phyloP scores from a whole-genome alignment of 2,329 filamentous ascomycete genomes.

The Lachnellula subtilissima region DNA sequence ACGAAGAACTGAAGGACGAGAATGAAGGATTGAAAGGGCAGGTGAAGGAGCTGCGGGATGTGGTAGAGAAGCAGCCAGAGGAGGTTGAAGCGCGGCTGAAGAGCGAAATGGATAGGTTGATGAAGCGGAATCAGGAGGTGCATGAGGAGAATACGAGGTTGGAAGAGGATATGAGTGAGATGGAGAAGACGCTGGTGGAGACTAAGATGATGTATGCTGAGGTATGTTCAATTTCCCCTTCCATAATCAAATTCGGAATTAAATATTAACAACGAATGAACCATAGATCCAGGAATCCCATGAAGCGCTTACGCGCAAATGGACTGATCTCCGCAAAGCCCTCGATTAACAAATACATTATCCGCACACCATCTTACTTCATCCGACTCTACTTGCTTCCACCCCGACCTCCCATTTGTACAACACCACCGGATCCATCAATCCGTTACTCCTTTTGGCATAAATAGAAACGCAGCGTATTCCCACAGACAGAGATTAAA shows the following conservation, averaged over 20 bases:
- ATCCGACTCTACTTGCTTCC: background rate
- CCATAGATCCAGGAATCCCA: slow-evolving; percentile 63
- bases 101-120: slow-evolving; percentile 82
- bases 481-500: too few relatives aligned
- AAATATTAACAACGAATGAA: slow-evolving; percentile 13
- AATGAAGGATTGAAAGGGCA: slow-evolving; percentile 85
- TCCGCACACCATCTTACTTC: background rate
- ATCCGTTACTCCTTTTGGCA: too few relatives aligned
- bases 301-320: slow-evolving; percentile 70
- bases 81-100: slow-evolving; percentile 81
- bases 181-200: slow-evolving; percentile 86
- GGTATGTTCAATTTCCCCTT: slow-evolving; percentile 52
- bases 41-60: slow-evolving; percentile 75
- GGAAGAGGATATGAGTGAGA: slow-evolving; percentile 84
- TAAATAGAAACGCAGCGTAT: too few relatives aligned
- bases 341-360: slow-evolving; percentile 33
- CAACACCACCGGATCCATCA: background rate
- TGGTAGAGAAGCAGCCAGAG: slow-evolving; percentile 84
- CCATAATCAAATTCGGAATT: background rate
- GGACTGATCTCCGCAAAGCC: slow-evolving; percentile 64
- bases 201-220: slow-evolving; percentile 95
- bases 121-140: slow-evolving; percentile 87
- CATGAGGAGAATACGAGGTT: slow-evolving; percentile 87
- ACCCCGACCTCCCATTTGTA: slow-evolving; percentile 9
- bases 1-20: slow-evolving; percentile 80